Conservation (phyloP, 2,329 filamentous ascomycete genomes). For the Pseudonectria buxi region DNA sequence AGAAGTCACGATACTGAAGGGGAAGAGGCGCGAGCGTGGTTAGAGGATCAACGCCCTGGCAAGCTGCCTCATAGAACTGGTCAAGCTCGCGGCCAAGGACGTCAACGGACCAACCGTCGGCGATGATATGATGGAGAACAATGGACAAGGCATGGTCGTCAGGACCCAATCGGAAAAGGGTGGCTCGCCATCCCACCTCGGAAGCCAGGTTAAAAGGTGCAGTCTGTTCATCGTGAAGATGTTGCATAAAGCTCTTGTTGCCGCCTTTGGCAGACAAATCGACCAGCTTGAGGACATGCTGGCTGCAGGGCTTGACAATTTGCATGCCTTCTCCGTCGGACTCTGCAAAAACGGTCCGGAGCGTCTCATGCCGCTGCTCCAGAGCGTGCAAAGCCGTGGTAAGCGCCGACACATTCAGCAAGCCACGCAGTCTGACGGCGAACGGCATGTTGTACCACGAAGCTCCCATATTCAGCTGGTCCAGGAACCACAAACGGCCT, state of each 20-base stretch:
- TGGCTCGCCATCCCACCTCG: slow-evolving; percentile 17
- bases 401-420: slow-evolving; percentile 1
- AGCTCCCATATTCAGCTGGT: slow-evolving; percentile 4
- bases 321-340: slow-evolving; percentile 1
- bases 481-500: slow-evolving; percentile 7
- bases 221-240: slow-evolving; percentile 8
- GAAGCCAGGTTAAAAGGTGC: slow-evolving; percentile 16
- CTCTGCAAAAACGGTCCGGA: slow-evolving; percentile 4
- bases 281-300: neutral
- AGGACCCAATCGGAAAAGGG: slow-evolving; percentile 5
- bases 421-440: slow-evolving; percentile 1
- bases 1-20: slow-evolving; percentile 21
- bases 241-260: too few species aligned
- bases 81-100: slow-evolving; percentile 15
- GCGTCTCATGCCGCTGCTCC: slow-evolving; percentile 5
- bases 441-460: slow-evolving; percentile 5
- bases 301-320: neutral
- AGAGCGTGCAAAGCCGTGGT: slow-evolving; percentile 1
- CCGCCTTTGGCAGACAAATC: neutral
- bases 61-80: slow-evolving; percentile 10
- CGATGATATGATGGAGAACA: slow-evolving; percentile 24
- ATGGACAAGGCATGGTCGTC: slow-evolving; percentile 18
- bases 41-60: neutral
- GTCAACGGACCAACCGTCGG: slow-evolving; percentile 24
- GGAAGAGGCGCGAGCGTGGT: slow-evolving; percentile 8